Base-by-base conservation (phyloP, 352 stramenopile genomes). In the Pythium vanterpoolii region DNA sequence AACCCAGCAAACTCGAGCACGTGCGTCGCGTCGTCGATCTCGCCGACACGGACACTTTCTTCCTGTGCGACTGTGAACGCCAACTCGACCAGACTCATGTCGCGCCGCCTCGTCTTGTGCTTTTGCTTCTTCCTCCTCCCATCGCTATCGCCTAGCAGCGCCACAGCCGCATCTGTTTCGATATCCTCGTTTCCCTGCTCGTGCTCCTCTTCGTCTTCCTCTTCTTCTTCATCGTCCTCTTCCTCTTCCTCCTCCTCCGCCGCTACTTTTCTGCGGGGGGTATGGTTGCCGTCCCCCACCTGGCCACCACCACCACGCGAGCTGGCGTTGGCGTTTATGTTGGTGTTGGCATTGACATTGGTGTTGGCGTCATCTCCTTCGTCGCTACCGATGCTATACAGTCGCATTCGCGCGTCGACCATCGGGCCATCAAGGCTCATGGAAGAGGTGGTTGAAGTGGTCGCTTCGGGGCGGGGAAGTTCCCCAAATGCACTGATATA, bases 81-180 rank as follows among this genome's bases (percentile, higher is more conserved):
- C 54, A 61, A 54, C 45, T 62, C 55, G 44, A 56, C 44, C 24
- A 62, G 14, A 42, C 55, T 62, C 44, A 62, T 10, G 34, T 54
- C 44, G 24, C 55, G 55, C 24, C 42, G 18, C 33, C 31, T 38
- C 21, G 31, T 54, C 24, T 38, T 46, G 33, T 8, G 33, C 33
- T 39, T 39, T 39, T 39, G 8, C 21, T 46, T 27, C 7, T 6
- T n/a, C 34, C 9, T 30, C 16, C 38, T 53, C 19, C n/a, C 16
- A n/a, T 27, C 18, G 23, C 28, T 23, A 24, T 49, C 40, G 10
- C 42, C 23, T 13, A 48, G 40, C n/a, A 28, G 11, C 42, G 13
- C 27, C 34, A 24, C 36, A 26, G 40, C 30, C 11, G 43, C 55
- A 5, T 28, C 44, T 4, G 19, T 0, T 11, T 49, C 54, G 1